These are phyloP conservation scores for Aspergillus udagawae DNA, from an alignment of 2,329 filamentous ascomycete genomes.

Conservation along the genomic window DNA sequence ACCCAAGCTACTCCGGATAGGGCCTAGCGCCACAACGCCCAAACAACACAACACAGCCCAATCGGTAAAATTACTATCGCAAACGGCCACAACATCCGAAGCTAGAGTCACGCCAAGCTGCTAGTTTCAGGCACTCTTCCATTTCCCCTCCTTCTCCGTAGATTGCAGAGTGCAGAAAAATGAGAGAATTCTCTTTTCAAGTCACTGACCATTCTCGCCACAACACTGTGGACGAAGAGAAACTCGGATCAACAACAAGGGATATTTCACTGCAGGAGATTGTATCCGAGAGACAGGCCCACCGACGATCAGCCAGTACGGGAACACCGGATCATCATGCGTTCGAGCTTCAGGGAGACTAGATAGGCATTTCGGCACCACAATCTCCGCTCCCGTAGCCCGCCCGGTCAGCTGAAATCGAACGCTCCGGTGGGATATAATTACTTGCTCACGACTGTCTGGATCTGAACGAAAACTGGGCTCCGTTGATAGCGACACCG, in stretches of 20 bases:
- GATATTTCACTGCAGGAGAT: neutral
- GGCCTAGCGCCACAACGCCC: neutral
- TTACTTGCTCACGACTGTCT: neutral
- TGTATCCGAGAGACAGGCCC: neutral
- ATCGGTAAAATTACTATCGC: too few species aligned
- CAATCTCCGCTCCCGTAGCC: neutral
- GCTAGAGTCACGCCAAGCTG: neutral
- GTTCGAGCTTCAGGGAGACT: neutral
- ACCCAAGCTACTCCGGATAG: neutral
- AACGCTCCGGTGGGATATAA: neutral
- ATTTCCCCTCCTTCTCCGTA: neutral
- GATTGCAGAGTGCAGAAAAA: neutral
- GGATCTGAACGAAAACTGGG: neutral
- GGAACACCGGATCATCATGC: neutral
- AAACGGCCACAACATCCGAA: neutral
- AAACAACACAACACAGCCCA: too few species aligned
- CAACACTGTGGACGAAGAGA: neutral
- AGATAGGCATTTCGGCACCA: neutral
- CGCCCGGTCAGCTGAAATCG: neutral
- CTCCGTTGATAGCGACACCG: slow-evolving; percentile 17
- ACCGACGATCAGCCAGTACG: neutral
- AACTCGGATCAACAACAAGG: neutral
- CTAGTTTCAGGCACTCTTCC: neutral
- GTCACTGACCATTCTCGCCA: neutral
- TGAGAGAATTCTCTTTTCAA: neutral